Evolutionary conservation across 495 filamentous ascomycete species (phyloP).

Genomic region (Amorphotheca resinae): DNA sequence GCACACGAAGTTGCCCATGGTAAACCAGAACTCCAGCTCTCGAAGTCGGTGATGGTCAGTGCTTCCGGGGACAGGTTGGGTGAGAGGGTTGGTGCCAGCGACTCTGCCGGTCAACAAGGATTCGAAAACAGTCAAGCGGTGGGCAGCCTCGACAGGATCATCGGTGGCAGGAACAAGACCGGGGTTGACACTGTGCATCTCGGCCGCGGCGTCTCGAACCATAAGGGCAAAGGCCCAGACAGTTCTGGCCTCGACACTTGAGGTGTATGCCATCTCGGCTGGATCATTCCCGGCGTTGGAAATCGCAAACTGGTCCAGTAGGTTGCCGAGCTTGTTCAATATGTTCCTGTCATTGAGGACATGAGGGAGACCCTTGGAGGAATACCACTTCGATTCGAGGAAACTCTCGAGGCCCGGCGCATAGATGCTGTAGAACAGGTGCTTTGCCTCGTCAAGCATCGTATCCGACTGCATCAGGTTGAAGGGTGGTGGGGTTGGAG

Average conservation of each 20-base stretch:
- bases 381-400: slow-evolving; percentile 78
- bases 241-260: slow-evolving; percentile 56
- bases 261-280: slow-evolving; percentile 46
- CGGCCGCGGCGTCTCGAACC: slow-evolving; percentile 24
- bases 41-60: slow-evolving; percentile 42
- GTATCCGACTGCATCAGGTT: slow-evolving; percentile 31
- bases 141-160: slow-evolving; percentile 46
- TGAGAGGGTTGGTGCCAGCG: slow-evolving; percentile 45
- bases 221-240: slow-evolving; percentile 51
- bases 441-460: slow-evolving; percentile 54
- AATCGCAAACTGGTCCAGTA: slow-evolving; percentile 19
- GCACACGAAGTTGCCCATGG: slow-evolving; percentile 59
- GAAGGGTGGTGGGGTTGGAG: slow-evolving; percentile 46
- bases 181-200: slow-evolving; percentile 21
- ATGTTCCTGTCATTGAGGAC: slow-evolving; percentile 9
- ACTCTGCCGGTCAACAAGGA: slow-evolving; percentile 57
- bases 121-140: slow-evolving; percentile 62
- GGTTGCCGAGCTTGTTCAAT: slow-evolving; percentile 17
- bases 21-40: slow-evolving; percentile 71
- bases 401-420: slow-evolving; percentile 64
- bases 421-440: slow-evolving; percentile 66
- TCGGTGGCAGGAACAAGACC: slow-evolving; percentile 31
- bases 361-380: slow-evolving; percentile 25
- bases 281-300: slow-evolving; percentile 33
- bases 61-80: slow-evolving; percentile 30